Conservation (phyloP, 257 asterid species). For the Cordia subcordata region DNA sequence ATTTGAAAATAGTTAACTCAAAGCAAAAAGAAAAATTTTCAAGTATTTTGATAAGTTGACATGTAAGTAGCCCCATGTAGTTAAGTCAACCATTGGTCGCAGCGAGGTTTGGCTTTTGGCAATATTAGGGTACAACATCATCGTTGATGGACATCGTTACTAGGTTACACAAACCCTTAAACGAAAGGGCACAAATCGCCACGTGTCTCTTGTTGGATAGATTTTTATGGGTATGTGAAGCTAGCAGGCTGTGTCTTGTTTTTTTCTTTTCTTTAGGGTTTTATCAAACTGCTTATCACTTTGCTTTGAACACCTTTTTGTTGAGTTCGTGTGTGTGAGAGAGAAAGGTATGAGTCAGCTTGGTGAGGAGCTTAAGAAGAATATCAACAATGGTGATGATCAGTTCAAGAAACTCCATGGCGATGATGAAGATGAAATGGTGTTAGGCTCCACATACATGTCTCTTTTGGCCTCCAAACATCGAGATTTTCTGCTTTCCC, state of each 20-base stretch:
- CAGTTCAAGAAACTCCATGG: too few species aligned
- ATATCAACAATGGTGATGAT: neutral
- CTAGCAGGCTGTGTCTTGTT: neutral
- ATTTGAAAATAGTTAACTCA: too few species aligned
- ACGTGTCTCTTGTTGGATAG: neutral
- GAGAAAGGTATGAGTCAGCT: constrained; percentile 8
- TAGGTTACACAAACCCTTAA: neutral
- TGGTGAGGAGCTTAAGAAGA: constrained; percentile 8
- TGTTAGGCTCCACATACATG: constrained; percentile 8
- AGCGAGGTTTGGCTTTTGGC: neutral
- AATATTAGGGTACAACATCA: neutral
- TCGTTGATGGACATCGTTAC: neutral
- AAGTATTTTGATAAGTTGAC: neutral
- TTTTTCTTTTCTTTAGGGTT: neutral
- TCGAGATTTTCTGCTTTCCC: constrained; percentile 49
- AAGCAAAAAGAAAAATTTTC: too few species aligned
- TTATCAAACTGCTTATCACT: neutral
- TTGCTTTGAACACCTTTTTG: neutral
- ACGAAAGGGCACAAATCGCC: neutral
- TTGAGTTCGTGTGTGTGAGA: neutral
- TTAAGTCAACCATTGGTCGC: neutral
- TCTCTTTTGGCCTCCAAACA: constrained; percentile 45
- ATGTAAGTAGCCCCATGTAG: neutral
- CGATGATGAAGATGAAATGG: too few species aligned
- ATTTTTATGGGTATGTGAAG: neutral